Evolutionary conservation across 2,329 filamentous ascomycete species (phyloP).

Genomic region (Arthrobotrys iridis): DNA sequence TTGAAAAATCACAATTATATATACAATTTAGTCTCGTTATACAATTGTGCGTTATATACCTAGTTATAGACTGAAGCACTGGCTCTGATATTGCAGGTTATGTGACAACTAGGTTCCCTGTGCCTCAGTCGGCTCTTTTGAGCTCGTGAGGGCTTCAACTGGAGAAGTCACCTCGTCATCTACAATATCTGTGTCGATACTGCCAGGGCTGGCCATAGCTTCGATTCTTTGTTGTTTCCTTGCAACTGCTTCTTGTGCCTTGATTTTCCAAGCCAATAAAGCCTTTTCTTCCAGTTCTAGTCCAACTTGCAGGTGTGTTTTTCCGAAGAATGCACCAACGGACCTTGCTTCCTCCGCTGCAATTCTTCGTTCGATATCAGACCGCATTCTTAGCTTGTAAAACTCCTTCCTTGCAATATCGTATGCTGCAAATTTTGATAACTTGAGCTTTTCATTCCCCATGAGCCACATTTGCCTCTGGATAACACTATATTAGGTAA

Average conservation of each 20-base stretch:
- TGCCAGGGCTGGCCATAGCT: constrained; percentile 58
- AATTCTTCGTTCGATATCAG: constrained; percentile 83
- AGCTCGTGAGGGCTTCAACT: neutral
- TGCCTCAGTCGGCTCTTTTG: neutral
- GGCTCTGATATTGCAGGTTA: no score
- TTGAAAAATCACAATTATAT: no score
- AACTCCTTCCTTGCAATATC: constrained; percentile 89
- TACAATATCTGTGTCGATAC: constrained; percentile 4
- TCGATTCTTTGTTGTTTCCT: constrained; percentile 57
- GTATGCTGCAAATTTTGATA: constrained; percentile 74
- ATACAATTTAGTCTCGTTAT: no score
- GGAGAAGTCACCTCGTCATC: constrained; percentile 13
- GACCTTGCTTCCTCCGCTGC: constrained; percentile 86
- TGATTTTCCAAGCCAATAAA: constrained; percentile 85
- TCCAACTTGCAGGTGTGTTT: constrained; percentile 76
- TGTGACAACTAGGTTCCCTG: neutral
- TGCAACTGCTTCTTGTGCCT: constrained; percentile 67
- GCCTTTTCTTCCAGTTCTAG: constrained; percentile 82
- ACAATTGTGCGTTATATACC: no score
- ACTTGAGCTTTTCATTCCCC: constrained; percentile 69
- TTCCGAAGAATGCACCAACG: constrained; percentile 89
- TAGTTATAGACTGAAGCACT: no score
- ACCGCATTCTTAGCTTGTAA: constrained; percentile 81
- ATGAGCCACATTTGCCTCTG: constrained; percentile 91
- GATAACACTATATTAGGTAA: constrained; percentile 74